Percentiles rank a stretch among this genome's conserved stretches.
These are phyloP conservation scores for Pharus latifolius DNA, from an alignment of 176 grass and related monocot genomes.

Conservation along the genomic window DNA sequence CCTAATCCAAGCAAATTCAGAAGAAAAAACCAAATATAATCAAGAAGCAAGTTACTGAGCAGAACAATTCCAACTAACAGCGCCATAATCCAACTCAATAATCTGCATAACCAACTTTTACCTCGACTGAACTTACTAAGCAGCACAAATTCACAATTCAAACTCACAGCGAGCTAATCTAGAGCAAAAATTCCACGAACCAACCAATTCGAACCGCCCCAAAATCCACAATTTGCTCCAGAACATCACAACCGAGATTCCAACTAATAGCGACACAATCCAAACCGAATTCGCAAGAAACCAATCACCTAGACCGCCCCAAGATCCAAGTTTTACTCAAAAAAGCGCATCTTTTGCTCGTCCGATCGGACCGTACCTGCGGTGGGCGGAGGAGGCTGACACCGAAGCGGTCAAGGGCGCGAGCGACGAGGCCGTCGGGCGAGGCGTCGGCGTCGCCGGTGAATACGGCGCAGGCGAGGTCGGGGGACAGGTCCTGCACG, in stretches of 20 bases:
- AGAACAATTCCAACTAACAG: no score
- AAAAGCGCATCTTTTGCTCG: neutral
- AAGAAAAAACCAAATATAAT: no score
- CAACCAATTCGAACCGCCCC: neutral
- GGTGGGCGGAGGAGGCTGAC: constrained; percentile 55
- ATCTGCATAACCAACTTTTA: neutral
- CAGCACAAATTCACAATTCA: neutral
- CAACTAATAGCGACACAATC: no score
- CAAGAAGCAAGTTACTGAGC: no score
- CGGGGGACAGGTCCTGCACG: constrained; percentile 60
- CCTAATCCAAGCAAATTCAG: no score
- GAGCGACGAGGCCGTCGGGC: constrained; percentile 33
- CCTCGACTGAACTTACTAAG: neutral
- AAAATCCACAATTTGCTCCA: neutral
- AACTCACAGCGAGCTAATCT: neutral
- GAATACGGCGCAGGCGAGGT: constrained; percentile 56
- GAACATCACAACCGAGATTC: no score
- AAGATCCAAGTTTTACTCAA: neutral
- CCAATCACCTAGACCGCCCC: neutral
- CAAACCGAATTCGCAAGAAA: neutral
- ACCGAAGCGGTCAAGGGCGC: constrained; percentile 65
- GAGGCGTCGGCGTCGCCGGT: constrained; percentile 75
- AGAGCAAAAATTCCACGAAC: neutral
- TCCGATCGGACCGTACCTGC: constrained; percentile 26
- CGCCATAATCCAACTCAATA: no score